Percentiles rank a stretch among this genome's conserved stretches.
Evolutionary conservation across 2,329 filamentous ascomycete species (phyloP).

Genomic region (Xylaria sp.): DNA sequence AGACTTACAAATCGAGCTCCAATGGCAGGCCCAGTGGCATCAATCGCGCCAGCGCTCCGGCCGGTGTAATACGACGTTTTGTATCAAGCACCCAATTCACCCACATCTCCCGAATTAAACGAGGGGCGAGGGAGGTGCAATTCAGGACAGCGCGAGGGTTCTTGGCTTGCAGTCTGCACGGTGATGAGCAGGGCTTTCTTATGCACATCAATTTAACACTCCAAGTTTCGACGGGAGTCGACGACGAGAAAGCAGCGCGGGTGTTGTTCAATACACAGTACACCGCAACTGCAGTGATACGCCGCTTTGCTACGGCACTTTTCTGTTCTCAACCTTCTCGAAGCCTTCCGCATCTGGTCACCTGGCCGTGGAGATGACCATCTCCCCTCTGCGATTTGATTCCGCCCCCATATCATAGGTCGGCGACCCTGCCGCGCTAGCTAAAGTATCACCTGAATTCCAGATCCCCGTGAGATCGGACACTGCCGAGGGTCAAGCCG

Average conservation of each 20-base stretch:
- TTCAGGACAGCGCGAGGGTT: slow-evolving; percentile 19
- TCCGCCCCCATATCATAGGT: slow-evolving; percentile 33
- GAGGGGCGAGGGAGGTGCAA: slow-evolving; percentile 26
- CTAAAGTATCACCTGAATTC: slow-evolving; percentile 23
- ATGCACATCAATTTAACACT: slow-evolving; percentile 43
- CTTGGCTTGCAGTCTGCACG: slow-evolving; percentile 36
- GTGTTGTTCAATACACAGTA: not conserved
- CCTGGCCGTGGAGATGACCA: slow-evolving; percentile 46
- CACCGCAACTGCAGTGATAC: slow-evolving; percentile 44
- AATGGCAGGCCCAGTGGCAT: slow-evolving; percentile 3
- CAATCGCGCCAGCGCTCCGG: slow-evolving; percentile 30
- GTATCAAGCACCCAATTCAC: slow-evolving; percentile 20
- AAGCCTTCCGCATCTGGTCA: slow-evolving; percentile 47
- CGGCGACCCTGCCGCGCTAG: slow-evolving; percentile 30
- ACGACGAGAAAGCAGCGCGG: slow-evolving; percentile 1
- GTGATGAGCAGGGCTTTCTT: slow-evolving; percentile 36
- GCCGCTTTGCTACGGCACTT: slow-evolving; percentile 44
- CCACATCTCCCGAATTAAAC: slow-evolving; percentile 18
- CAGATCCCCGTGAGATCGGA: slow-evolving; percentile 35
- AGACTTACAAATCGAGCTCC: slow-evolving; percentile 11
- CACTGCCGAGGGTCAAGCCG: slow-evolving; percentile 28
- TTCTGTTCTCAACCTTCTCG: slow-evolving; percentile 44
- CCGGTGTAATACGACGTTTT: not conserved
- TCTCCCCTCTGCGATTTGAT: slow-evolving; percentile 32
- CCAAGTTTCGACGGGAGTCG: slow-evolving; percentile 25